Conservation (phyloP, 306 rosid species). For the Nissolia schottii region DNA sequence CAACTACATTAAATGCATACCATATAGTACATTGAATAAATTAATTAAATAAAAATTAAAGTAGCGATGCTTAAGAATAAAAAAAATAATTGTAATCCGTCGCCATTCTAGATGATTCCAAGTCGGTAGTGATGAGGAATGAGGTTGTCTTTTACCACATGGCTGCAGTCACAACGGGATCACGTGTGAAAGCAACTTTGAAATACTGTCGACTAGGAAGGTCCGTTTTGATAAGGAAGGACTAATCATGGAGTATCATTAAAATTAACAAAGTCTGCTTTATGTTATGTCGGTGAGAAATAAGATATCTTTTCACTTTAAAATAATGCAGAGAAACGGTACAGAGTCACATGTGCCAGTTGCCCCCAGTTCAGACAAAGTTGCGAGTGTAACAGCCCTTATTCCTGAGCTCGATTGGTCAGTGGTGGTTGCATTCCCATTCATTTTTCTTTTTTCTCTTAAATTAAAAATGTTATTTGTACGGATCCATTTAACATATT, state of each 20-base stretch:
- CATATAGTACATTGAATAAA: too few relatives aligned
- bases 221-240: neutral
- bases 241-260: neutral
- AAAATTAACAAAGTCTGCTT: neutral
- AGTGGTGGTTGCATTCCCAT: neutral
- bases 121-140: slow-evolving; percentile 11
- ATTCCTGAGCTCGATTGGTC: neutral
- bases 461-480: too few relatives aligned
- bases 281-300: slow-evolving; percentile 2
- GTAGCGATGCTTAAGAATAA: neutral
- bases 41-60: too few relatives aligned
- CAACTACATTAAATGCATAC: neutral
- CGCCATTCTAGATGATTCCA: slow-evolving; percentile 7
- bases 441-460: neutral
- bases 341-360: neutral
- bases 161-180: slow-evolving; percentile 12
- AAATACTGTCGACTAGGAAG: neutral
- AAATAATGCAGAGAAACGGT: neutral
- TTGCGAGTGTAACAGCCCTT: neutral
- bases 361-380: neutral
- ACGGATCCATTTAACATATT: too few relatives aligned
- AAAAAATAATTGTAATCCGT: neutral
- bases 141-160: slow-evolving; percentile 2
- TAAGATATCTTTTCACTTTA: neutral
- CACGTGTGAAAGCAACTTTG: slow-evolving; percentile 19